Evolutionary conservation across 2,329 filamentous ascomycete species (phyloP), one percentile per base, ranked within the genome.

Genomic region (Emergomyces orientalis): DNA sequence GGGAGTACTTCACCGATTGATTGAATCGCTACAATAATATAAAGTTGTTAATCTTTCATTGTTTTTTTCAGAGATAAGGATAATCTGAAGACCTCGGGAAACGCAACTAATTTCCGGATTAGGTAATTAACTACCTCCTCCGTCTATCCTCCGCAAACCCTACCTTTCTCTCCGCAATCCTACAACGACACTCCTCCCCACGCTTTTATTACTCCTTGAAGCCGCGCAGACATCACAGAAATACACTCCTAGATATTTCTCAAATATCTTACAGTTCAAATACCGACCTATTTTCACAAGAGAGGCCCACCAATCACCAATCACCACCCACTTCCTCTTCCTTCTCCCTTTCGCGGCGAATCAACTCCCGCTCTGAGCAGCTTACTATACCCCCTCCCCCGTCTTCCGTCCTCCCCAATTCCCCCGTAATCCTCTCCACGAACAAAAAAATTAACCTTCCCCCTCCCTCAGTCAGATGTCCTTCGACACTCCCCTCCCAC

Each of bases 401-500:
- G n/a, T n/a, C n/a, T n/a, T n/a, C n/a, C n/a, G n/a, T n/a, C n/a
- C n/a, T n/a, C n/a, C n/a, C n/a, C n/a, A n/a, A n/a, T n/a, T n/a
- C n/a, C 19, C 34, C 59, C 30, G 43, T 45, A 3, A 7, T 34
- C 49, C 34, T 43, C 19, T 4, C 11, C 55, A n/a, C 11, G 13
- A 27, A 27, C 49, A 7, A 17, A 52, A 27, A 30, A 17, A 19
- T 19, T 19, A 17, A 59, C 57, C 39, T 25, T 17, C 25, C n/a
- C 11, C 17, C 54, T 41, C 8, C 32, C 19, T 56, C 54, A 34
- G 54, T 43, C 22, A 58, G 34, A 91, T 91, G 88, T 90, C 89
- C 61, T 88, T 90, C 78, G 88, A 91, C 67, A 77, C 85, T 54
- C 82, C 87, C 55, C 80, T 86, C 71, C 86, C 87, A 1, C 85